phyloP scores from a whole-genome alignment of 305 asterid species.

The Fraxinus albicans region DNA sequence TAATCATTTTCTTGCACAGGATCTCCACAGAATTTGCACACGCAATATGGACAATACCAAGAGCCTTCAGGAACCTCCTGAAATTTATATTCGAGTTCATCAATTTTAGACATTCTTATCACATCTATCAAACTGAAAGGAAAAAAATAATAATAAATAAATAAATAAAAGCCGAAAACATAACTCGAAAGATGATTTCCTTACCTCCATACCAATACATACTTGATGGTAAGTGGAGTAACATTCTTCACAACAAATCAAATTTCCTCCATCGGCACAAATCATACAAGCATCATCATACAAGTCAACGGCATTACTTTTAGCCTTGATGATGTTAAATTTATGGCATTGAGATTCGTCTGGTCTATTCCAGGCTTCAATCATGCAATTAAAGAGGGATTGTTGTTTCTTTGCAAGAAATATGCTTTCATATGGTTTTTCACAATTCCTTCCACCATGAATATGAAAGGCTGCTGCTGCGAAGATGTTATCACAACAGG shows the following conservation, averaged over 20 bases:
- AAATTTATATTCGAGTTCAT: not conserved
- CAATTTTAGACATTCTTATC: not conserved
- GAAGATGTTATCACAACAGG: constrained; percentile 37
- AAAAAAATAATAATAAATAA: too few species aligned
- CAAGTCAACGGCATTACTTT: constrained; percentile 17
- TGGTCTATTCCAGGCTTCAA: constrained; percentile 43
- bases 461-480: constrained; percentile 29
- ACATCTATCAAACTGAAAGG: not conserved
- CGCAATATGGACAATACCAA: constrained; percentile 60
- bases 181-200: not conserved
- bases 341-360: constrained; percentile 23
- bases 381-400: constrained; percentile 36
- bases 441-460: constrained; percentile 34
- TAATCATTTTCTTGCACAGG: constrained; percentile 33
- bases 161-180: not conserved
- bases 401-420: not conserved
- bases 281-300: constrained; percentile 57
- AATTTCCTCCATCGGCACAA: constrained; percentile 61
- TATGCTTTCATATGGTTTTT: constrained; percentile 39
- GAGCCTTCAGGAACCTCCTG: constrained; percentile 48
- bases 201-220: constrained; percentile 53
- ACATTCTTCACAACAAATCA: constrained; percentile 55
- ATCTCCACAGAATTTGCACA: constrained; percentile 50
- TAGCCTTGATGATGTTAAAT: constrained; percentile 25
- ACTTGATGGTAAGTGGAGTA: constrained; percentile 54